Base-by-base conservation (phyloP, 179 eudicot species). In the Monotropa hypopitys region DNA sequence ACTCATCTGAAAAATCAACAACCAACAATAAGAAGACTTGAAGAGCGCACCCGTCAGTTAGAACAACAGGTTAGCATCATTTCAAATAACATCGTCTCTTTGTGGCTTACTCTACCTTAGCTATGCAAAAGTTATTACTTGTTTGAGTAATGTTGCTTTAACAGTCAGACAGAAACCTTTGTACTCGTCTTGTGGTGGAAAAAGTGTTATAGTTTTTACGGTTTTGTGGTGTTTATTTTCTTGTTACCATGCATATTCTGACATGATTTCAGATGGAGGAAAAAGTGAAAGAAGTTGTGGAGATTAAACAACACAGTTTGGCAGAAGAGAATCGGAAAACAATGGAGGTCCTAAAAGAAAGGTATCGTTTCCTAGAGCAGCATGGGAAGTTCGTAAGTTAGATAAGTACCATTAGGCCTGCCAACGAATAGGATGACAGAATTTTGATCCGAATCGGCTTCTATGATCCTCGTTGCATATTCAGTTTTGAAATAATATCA, bases 241-340 rank as follows among this genome's bases (percentile, higher is more conserved):
- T 40, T 74, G 32, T 28, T 13, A 61, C 38, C 10, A 5, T 50
- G 46, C 15, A 26, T 10, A 5, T 32, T 73, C 38, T 70, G 73
- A 46, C 77, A 16, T 67, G 56, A 45, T 70, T 73, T 72, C 84
- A 95, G 99, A 95, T 93, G 97, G 99, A 95, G 85, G 99, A 95
- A 83, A 95, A 95, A 81, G 97, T 95, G 70, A 95, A 93, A 83
- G 99, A 95, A 84, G 82, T 93, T 73, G 99, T 95, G 82, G 99
- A 95, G 85, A 95, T 95, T 49, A 95, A 95, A 85, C 99, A 95
- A 83, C 97, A 97, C 43, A 91, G 92, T 88, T 89, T 95, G 88
- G 99, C 99, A 57, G 99, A 93, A 81, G 97, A 95, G 87, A 95
- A 93, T 78, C 99, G 93, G 84, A 95, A 95, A 87, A 90, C 89